Percentiles rank a stretch among this genome's conserved stretches.
Evolutionary conservation across 2,329 filamentous ascomycete genomes (phyloP).

Genomic region (Leptographium radiaticola): DNA sequence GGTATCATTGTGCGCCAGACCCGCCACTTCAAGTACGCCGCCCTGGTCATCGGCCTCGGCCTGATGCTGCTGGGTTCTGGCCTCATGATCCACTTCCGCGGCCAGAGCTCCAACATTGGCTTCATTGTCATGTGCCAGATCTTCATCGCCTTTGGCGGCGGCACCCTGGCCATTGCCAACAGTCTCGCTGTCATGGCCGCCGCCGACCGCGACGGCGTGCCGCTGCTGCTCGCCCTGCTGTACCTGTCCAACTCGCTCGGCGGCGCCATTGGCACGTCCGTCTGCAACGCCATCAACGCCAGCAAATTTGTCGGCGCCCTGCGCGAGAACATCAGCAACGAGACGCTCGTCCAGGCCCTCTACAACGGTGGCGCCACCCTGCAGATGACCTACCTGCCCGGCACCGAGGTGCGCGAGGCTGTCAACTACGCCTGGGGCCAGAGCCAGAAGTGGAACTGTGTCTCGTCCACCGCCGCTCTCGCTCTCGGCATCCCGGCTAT

Average conservation of each 20-base stretch:
- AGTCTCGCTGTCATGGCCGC: conserved; percentile 49
- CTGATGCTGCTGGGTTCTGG: conserved; percentile 39
- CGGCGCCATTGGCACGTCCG: conserved; percentile 43
- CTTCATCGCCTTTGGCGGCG: conserved; percentile 38
- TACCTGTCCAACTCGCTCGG: conserved; percentile 45
- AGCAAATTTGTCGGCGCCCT: conserved; percentile 40
- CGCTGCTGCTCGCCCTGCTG: conserved; percentile 43
- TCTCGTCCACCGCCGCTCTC: conserved; percentile 27
- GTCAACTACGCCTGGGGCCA: conserved; percentile 46
- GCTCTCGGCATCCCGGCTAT: conserved; percentile 9
- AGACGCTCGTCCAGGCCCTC: conserved; percentile 25
- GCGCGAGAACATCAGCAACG: conserved; percentile 26
- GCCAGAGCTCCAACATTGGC: conserved; percentile 32
- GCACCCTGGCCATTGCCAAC: conserved; percentile 42
- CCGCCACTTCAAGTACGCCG: conserved; percentile 33
- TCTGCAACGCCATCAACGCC: conserved; percentile 49
- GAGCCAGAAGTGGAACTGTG: conserved; percentile 33
- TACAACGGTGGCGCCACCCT: conserved; percentile 36
- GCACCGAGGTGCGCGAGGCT: conserved; percentile 33
- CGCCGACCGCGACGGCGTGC: conserved; percentile 41
- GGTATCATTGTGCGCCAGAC: conserved; percentile 34
- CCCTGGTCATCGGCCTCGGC: conserved; percentile 31
- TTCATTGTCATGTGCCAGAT: conserved; percentile 48
- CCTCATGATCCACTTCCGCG: conserved; percentile 44
- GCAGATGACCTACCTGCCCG: conserved; percentile 36